Evolutionary conservation across 805 yeast genomes (phyloP), one percentile per base, ranked within the genome.

Genomic region (Myxozyma nipponensis): DNA sequence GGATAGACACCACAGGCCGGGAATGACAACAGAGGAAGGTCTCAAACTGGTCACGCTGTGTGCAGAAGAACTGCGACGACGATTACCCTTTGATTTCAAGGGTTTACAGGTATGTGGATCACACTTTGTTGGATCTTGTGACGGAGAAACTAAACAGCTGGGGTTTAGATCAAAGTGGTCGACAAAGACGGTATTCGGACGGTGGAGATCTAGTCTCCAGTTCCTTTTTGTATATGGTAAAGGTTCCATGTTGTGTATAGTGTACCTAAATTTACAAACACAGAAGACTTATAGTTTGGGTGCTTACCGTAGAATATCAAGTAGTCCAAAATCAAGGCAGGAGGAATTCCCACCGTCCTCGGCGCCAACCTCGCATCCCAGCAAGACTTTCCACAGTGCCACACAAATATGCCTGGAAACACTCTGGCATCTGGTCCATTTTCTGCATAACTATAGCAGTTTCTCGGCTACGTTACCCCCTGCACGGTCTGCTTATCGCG

Each of bases 31-130:
- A 37, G 87, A 82, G 35, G 91, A 88, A 53, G 98, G 97, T 2
- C 65, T 91, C 52, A 75, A 81, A 42, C 74, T 93, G 60, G 76
- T 90, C 65, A 74, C 79, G 56, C 64, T 75, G 64, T 89, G 97
- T 70, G 74, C 86, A 50, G 77, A 76, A 50, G 98, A 93, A 72
- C 77, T 93, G 62, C 75, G 79, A 54, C 81, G 76, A 50, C 83
- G 98, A 74, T 77, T 88, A 83, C 96, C 96, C 39, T 78, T 93
- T 53, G 98, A 91, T 64, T 91, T 86, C 76, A 93, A 91, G 73
- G 98, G 98, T 26, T 81, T 84, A 26, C 71, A 71, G 53, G 77
- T 66, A 53, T 42, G 66, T n/a, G n/a, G n/a, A n/a, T 63, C 24
- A 7, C 32, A 28, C 7, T 28, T 28, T 28, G 7, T 28, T 28